phyloP scores from a whole-genome alignment of 2,329 filamentous ascomycete genomes.

The Trichoderma arundinaceum region DNA sequence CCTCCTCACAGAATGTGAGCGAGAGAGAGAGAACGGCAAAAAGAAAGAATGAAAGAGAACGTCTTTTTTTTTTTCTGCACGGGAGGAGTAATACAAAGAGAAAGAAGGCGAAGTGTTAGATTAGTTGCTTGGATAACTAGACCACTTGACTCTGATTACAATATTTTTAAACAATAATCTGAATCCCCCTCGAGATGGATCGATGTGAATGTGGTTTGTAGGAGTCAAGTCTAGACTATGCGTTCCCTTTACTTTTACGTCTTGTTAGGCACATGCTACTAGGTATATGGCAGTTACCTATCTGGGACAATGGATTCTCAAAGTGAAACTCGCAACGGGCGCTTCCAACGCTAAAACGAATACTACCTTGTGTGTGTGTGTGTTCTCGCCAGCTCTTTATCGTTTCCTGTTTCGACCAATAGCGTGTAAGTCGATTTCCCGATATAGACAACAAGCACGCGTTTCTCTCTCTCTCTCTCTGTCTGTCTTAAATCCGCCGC shows the following conservation, averaged over 20 bases:
- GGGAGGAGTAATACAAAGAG: constrained; percentile 20
- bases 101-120: constrained; percentile 6
- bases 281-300: neutral
- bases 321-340: no score
- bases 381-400: neutral
- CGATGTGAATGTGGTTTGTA: neutral
- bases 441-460: constrained; percentile 2
- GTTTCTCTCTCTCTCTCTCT: no score
- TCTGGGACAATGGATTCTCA: neutral
- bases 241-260: no score
- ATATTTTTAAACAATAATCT: neutral
- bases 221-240: neutral
- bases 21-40: constrained; percentile 3
- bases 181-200: neutral
- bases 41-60: neutral
- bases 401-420: constrained; percentile 7
- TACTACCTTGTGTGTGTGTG: no score
- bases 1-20: constrained; percentile 27
- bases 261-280: no score
- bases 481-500: no score
- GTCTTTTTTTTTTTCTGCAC: neutral
- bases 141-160: constrained; percentile 10
- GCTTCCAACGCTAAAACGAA: no score
- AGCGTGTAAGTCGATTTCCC: neutral
- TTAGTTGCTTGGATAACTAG: constrained; percentile 8